Conservation (phyloP, 1,284 basidiomycete genomes). For the Ganoderma leucocontextum region DNA sequence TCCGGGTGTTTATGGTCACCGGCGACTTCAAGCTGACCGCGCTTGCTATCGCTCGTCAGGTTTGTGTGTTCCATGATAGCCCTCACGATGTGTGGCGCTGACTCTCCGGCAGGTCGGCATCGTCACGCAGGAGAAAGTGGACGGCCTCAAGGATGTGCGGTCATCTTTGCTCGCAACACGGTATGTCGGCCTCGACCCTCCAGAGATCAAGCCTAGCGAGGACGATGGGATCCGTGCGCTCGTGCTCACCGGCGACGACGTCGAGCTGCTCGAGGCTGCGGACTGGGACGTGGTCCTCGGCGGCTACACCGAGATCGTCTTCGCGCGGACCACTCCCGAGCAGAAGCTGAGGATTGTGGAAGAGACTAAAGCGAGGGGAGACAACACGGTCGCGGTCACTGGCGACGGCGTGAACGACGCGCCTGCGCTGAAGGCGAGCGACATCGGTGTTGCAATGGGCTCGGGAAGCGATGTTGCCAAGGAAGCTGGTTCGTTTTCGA, state of each 20-base stretch:
- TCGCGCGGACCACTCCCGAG: constrained; percentile 78
- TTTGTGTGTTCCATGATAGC: constrained; percentile 55
- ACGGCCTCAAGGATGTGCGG: constrained; percentile 50
- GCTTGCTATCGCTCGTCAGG: constrained; percentile 66
- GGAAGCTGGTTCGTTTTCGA: constrained; percentile 46
- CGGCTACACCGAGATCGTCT: constrained; percentile 74
- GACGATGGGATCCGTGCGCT: constrained; percentile 45
- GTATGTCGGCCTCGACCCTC: constrained; percentile 33
- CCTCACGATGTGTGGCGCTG: constrained; percentile 43
- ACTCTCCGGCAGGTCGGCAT: constrained; percentile 63
- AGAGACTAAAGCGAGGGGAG: constrained; percentile 58
- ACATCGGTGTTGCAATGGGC: constrained; percentile 66
- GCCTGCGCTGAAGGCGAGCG: constrained; percentile 64
- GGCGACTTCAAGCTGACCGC: constrained; percentile 66
- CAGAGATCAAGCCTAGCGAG: constrained; percentile 39
- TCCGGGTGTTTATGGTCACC: constrained; percentile 76
- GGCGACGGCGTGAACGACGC: constrained; percentile 80
- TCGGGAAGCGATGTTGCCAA: constrained; percentile 58
- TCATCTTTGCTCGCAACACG: constrained; percentile 24
- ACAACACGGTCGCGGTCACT: constrained; percentile 61
- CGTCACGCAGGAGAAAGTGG: constrained; percentile 55
- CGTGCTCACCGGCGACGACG: constrained; percentile 61
- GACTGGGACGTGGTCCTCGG: constrained; percentile 57
- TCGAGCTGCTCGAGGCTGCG: constrained; percentile 53
- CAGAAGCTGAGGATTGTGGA: constrained; percentile 78